Conservation (phyloP, 495 filamentous ascomycete species). For the Penicillium ochrochloron region DNA sequence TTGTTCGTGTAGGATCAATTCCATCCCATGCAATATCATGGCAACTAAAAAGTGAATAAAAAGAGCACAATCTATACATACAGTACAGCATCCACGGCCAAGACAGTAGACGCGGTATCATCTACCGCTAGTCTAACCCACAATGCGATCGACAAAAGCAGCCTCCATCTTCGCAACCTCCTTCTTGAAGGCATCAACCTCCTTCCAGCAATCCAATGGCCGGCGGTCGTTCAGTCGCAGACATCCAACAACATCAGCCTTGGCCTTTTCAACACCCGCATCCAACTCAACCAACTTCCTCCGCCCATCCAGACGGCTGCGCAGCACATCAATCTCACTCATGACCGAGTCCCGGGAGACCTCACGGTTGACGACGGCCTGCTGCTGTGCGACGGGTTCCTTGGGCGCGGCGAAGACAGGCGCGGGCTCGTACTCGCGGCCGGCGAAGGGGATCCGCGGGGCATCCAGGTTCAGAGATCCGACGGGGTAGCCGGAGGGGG, state of each 20-base stretch:
- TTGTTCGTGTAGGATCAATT: constrained; percentile 24
- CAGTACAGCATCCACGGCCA: constrained; percentile 32
- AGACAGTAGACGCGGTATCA: constrained; percentile 15
- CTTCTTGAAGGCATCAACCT: constrained; percentile 87
- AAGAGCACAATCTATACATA: constrained; percentile 39
- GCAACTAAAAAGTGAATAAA: constrained; percentile 21
- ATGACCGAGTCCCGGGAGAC: constrained; percentile 57
- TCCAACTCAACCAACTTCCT: constrained; percentile 70
- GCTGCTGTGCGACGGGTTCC: constrained; percentile 19
- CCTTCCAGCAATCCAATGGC: constrained; percentile 93
- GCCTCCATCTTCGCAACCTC: constrained; percentile 85
- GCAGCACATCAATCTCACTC: constrained; percentile 76
- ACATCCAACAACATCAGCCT: constrained; percentile 77
- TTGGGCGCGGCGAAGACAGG: constrained; percentile 25
- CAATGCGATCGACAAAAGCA: constrained; percentile 83
- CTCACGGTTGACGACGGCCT: constrained; percentile 42
- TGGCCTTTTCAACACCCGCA: constrained; percentile 72
- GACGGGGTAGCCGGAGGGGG: constrained; percentile 40
- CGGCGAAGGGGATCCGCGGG: constrained; percentile 52
- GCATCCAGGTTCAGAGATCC: constrained; percentile 54
- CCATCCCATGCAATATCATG: constrained; percentile 28
- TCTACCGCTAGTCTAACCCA: constrained; percentile 49
- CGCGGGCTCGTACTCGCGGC: constrained; percentile 44
- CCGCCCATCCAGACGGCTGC: constrained; percentile 71
- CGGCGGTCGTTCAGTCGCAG: constrained; percentile 83